Evolutionary conservation across 164 flowering plant genomes (phyloP), one percentile per base, ranked within the genome.

Genomic region (Vitis rotundifolia): DNA sequence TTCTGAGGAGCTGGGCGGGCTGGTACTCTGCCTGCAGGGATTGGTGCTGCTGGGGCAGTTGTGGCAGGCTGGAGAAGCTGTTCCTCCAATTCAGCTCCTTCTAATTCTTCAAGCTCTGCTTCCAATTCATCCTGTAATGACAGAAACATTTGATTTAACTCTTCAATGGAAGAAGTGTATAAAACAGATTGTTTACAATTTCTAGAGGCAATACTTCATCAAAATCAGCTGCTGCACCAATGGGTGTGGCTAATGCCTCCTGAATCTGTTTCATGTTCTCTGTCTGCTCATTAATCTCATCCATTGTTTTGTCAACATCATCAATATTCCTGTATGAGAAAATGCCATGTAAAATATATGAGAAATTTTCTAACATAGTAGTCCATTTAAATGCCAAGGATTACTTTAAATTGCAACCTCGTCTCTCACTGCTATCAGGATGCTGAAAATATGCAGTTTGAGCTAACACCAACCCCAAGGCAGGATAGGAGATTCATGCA

Each of bases 261-360:
- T 84, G 86, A 59, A 84, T 84, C 74, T 82, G 84, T 70, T 79
- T 84, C 83, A 82, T 82, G 66, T 80, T 84, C 75, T 80, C 84
- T n/a, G 86, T 84, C 71, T 84, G 88, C 70, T 84, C 86, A 69
- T 84, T 82, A 55, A 84, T 84, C 65, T 84, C 88, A 56, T 84
- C 88, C 88, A 84, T 82, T 55, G 86, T 84, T 75, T 84, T 84
- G 75, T 84, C 88, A 52, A 82, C 88, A 65, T 84, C 84, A 74
- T 84, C 86, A 67, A 82, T 84, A 52, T 82, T 79, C 58, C 84
- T 84, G 83, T 18, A 59, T n/a, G 31, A 71, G 16, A 16, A 71
- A 50, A 69, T 55, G 56, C 5, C 61, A 66, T 26, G 49, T 49
- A 31, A 49, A 59, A 9, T 50, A 59, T 13, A 9, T 13, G 49